Evolutionary conservation across 1,139 yeast species (phyloP).

Genomic region (Kodamaea sp.): DNA sequence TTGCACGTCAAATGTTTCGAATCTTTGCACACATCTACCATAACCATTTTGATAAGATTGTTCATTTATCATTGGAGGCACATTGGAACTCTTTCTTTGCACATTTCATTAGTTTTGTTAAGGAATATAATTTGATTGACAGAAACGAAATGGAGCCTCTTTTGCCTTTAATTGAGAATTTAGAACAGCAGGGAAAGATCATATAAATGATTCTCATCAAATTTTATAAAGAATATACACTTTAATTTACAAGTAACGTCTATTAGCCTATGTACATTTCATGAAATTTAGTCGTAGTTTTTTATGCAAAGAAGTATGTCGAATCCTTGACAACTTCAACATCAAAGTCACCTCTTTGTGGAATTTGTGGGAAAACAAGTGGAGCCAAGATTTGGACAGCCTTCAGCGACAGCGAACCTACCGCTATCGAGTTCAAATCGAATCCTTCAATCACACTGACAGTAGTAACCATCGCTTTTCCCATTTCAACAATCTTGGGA

Average conservation of each 20-base stretch:
- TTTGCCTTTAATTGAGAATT: slow-evolving; percentile 66
- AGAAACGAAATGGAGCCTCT: slow-evolving; percentile 77
- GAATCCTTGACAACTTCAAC: slow-evolving; percentile 70
- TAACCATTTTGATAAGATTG: slow-evolving; percentile 88
- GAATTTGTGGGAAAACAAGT: slow-evolving; percentile 67
- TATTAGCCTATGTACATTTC: slow-evolving; percentile 10
- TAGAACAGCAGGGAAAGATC: slow-evolving; percentile 86
- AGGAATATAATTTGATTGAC: slow-evolving; percentile 80
- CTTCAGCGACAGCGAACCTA: slow-evolving; percentile 25
- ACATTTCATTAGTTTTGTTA: slow-evolving; percentile 85
- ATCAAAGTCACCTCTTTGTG: slow-evolving; percentile 80
- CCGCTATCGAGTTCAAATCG: slow-evolving; percentile 25
- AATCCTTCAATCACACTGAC: slow-evolving; percentile 57
- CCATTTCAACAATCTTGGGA: slow-evolving; percentile 48
- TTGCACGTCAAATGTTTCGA: slow-evolving; percentile 87
- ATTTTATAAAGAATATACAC: background rate
- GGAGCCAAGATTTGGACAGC: slow-evolving; percentile 51
- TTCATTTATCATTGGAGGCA: slow-evolving; percentile 88
- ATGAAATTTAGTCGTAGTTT: background rate
- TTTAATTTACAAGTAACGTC: background rate
- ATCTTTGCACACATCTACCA: slow-evolving; percentile 96
- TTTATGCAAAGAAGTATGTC: slow-evolving; percentile 70
- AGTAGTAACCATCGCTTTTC: slow-evolving; percentile 64
- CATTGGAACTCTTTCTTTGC: slow-evolving; percentile 98
- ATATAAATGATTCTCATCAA: slow-evolving; percentile 21